Evolutionary conservation across 495 filamentous ascomycete species (phyloP).

Genomic region (Penicillium cataractarum): DNA sequence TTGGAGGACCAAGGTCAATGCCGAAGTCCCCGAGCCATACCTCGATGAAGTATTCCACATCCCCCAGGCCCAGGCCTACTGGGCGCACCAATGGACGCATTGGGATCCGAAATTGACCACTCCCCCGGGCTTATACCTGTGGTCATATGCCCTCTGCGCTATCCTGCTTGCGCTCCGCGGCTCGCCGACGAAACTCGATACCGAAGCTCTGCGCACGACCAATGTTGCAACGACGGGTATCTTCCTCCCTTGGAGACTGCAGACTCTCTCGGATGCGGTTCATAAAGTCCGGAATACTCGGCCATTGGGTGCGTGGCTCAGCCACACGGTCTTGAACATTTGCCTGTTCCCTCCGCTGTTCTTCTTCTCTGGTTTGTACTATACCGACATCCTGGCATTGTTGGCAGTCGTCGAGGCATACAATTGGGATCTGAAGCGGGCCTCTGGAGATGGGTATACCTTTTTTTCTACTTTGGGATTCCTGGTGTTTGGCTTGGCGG

Average conservation of each 20-base stretch:
- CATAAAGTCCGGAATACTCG: constrained; percentile 45
- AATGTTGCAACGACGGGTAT: constrained; percentile 42
- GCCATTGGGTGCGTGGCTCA: constrained; percentile 42
- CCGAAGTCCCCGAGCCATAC: constrained; percentile 75
- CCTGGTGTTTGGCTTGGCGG: constrained; percentile 56
- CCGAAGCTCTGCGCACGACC: constrained; percentile 44
- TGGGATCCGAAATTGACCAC: constrained; percentile 99
- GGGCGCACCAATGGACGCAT: constrained; percentile 66
- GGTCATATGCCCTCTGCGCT: constrained; percentile 52
- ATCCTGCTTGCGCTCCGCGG: constrained; percentile 38
- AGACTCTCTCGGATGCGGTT: constrained; percentile 42
- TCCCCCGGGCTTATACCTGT: constrained; percentile 80
- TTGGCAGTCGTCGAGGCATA: constrained; percentile 69
- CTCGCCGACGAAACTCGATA: constrained; percentile 42
- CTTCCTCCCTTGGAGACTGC: constrained; percentile 48
- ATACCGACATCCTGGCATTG: constrained; percentile 77
- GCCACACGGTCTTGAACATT: constrained; percentile 76
- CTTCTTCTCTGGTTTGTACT: constrained; percentile 94
- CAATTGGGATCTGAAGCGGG: constrained; percentile 57
- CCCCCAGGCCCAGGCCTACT: constrained; percentile 88
- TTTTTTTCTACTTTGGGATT: constrained; percentile 42
- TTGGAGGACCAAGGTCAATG: constrained; percentile 45
- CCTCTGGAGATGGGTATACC: constrained; percentile 13
- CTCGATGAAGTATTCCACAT: constrained; percentile 96
- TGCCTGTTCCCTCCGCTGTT: constrained; percentile 87